Percentiles rank a stretch among this genome's conserved stretches.
These are phyloP conservation scores for Ruellia speciosa DNA, from an alignment of 305 asterid genomes.

Conservation along the genomic window DNA sequence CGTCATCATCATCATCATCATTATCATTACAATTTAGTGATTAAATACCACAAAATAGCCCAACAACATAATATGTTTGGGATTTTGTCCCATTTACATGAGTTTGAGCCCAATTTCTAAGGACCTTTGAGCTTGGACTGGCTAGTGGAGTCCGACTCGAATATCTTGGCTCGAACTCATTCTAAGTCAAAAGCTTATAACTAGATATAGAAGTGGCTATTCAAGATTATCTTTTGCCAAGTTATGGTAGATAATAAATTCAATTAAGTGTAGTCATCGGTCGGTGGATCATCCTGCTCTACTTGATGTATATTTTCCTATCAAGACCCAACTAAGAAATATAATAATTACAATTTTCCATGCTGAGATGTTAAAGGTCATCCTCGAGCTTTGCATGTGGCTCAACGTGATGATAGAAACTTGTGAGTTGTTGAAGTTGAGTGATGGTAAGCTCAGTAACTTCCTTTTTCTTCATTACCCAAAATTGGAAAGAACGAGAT, in stretches of 20 bases:
- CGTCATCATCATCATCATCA: no score
- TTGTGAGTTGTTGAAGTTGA: neutral
- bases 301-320: slow-evolving; percentile 10
- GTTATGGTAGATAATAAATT: slow-evolving; percentile 10
- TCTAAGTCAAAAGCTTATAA: neutral
- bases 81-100: no score
- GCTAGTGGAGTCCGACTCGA: no score
- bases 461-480: no score
- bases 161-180: no score
- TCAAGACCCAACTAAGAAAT: neutral
- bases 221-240: slow-evolving; percentile 6
- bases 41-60: no score
- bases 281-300: slow-evolving; percentile 8
- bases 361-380: neutral
- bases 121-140: no score
- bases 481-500: no score
- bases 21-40: no score
- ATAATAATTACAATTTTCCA: slow-evolving; percentile 1
- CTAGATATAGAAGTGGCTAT: neutral
- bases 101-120: no score
- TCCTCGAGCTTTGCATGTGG: slow-evolving; percentile 7
- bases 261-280: neutral
- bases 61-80: no score
- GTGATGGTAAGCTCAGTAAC: neutral
- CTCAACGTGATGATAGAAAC: neutral